Percentiles rank a stretch among this genome's conserved stretches.
Evolutionary conservation across 805 yeast species (phyloP).

Genomic region (Cyberlindnera maclurae): DNA sequence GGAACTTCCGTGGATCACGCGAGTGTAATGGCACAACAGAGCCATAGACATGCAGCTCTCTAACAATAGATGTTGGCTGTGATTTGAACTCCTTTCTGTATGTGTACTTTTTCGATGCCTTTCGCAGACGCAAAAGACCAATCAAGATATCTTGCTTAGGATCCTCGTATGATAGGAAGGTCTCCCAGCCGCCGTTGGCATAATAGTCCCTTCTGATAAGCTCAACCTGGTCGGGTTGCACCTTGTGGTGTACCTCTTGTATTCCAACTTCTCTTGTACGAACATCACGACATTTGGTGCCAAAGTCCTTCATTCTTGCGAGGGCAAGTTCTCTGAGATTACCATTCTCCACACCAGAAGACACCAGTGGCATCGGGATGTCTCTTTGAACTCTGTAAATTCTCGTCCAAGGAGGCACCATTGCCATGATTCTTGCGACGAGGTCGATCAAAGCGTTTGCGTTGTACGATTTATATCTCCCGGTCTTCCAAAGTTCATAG

Average conservation of each 20-base stretch:
- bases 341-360: constrained; percentile 97
- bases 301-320: constrained; percentile 97
- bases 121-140: constrained; percentile 81
- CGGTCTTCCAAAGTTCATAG: constrained; percentile 96
- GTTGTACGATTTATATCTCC: constrained; percentile 87
- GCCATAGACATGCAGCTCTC: constrained; percentile 96
- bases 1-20: constrained; percentile 95
- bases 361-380: constrained; percentile 97
- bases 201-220: constrained; percentile 90
- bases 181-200: constrained; percentile 99
- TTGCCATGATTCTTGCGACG: constrained; percentile 90
- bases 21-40: constrained; percentile 95
- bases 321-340: constrained; percentile 90
- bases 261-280: constrained; percentile 98
- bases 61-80: constrained; percentile 88
- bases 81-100: constrained; percentile 79
- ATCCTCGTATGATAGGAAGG: constrained; percentile 92
- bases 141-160: constrained; percentile 93
- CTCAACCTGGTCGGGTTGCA: constrained; percentile 95
- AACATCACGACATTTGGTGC: constrained; percentile 91
- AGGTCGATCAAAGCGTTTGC: constrained; percentile 91
- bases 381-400: constrained; percentile 97
- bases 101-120: constrained; percentile 83
- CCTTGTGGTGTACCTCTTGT: constrained; percentile 96
- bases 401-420: constrained; percentile 99